phyloP scores from a whole-genome alignment of 352 stramenopile genomes.

The Phytophthora rubi region DNA sequence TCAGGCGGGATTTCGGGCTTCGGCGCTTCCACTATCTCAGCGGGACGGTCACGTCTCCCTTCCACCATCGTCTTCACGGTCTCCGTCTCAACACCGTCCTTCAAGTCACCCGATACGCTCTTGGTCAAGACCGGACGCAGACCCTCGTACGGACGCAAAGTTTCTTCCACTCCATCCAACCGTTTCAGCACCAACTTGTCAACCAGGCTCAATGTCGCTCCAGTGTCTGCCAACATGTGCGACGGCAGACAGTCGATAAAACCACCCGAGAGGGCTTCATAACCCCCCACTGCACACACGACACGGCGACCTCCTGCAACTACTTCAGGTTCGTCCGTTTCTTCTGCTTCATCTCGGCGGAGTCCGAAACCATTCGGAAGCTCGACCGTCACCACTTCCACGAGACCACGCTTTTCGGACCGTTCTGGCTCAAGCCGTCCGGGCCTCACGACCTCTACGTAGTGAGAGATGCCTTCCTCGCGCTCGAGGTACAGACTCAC shows the following conservation, averaged over 20 bases:
- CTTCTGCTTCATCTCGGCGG: too few relatives aligned
- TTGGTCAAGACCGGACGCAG: too few relatives aligned
- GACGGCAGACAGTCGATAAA: background rate
- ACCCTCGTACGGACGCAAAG: background rate
- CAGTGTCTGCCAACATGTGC: background rate
- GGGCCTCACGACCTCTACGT: background rate
- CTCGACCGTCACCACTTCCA: background rate
- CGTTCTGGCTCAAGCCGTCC: background rate
- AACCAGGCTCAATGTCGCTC: background rate
- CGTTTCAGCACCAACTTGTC: background rate
- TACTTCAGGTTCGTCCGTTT: background rate
- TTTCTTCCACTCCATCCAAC: background rate
- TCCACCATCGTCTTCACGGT: background rate
- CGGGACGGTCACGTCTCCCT: too few relatives aligned
- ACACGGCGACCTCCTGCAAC: background rate
- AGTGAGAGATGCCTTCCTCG: background rate
- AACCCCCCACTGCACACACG: background rate
- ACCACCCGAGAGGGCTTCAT: background rate
- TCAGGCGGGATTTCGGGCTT: background rate
- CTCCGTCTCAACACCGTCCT: too few relatives aligned
- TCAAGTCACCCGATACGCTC: too few relatives aligned
- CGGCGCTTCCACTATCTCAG: background rate
- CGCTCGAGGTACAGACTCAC: background rate
- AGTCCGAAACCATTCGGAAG: background rate
- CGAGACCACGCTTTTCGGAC: background rate